Evolutionary conservation across 768 basidiomycete genomes (phyloP).

Genomic region (Kwoniella heveanensis): DNA sequence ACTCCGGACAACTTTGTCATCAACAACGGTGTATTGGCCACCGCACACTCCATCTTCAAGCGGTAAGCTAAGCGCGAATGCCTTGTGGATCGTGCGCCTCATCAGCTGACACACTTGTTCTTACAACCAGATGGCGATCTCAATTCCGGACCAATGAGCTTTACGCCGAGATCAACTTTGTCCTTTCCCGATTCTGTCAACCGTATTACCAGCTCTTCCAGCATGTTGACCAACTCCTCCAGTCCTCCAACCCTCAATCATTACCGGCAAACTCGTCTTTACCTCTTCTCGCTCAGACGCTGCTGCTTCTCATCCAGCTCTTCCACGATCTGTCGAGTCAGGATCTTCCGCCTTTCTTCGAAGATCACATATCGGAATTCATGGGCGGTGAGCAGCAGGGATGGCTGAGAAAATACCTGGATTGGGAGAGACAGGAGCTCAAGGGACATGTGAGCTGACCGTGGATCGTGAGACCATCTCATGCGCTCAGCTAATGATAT

Average conservation of each 20-base stretch:
- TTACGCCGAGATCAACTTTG: slow-evolving; percentile 87
- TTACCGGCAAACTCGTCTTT: slow-evolving; percentile 56
- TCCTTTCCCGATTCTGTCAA: slow-evolving; percentile 75
- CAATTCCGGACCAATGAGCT: slow-evolving; percentile 83
- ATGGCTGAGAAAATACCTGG: slow-evolving; percentile 77
- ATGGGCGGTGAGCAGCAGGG: slow-evolving; percentile 62
- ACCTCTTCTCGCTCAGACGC: slow-evolving; percentile 66
- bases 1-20: slow-evolving; percentile 77
- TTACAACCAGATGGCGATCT: slow-evolving; percentile 72
- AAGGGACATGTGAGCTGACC: slow-evolving; percentile 67
- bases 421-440: slow-evolving; percentile 73
- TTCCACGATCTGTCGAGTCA: slow-evolving; percentile 94
- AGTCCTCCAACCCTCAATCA: slow-evolving; percentile 46
- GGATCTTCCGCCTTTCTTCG: slow-evolving; percentile 90
- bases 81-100: background rate
- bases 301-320: slow-evolving; percentile 78
- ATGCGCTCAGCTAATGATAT: background rate
- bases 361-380: slow-evolving; percentile 81
- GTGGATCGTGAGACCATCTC: background rate
- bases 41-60: slow-evolving; percentile 91
- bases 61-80: slow-evolving; percentile 39
- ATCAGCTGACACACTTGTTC: slow-evolving; percentile 3
- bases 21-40: slow-evolving; percentile 87
- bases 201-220: slow-evolving; percentile 83
- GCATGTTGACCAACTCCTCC: slow-evolving; percentile 58